These are phyloP conservation scores for Stentor roeselii DNA, from an alignment of 73 alveolate genomes.

Conservation along the genomic window DNA sequence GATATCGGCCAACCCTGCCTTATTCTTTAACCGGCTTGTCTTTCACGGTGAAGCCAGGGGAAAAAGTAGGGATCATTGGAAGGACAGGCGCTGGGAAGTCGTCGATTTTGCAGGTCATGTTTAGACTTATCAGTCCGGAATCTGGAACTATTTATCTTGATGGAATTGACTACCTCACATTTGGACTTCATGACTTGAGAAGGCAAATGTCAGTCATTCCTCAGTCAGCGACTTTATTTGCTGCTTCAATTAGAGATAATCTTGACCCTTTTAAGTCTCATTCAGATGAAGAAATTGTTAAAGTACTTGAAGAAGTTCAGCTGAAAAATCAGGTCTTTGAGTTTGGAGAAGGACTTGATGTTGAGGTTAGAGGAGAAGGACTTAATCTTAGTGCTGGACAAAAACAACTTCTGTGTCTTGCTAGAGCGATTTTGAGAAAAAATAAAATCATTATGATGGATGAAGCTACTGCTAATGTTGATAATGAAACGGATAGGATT, in stretches of 20 bases:
- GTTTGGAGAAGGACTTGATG: conserved; percentile 24
- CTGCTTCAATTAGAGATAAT: conserved; percentile 67
- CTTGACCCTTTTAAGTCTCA: conserved; percentile 60
- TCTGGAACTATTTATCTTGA: conserved; percentile 49
- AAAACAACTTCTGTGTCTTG: conserved; percentile 57
- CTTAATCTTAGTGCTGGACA: conserved; percentile 51
- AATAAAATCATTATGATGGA: conserved; percentile 55
- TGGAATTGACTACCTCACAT: conserved; percentile 51
- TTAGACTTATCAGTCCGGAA: conserved; percentile 29
- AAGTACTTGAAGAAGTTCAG: conserved; percentile 32
- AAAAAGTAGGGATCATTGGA: conserved; percentile 90
- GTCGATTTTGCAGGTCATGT: conserved; percentile 70
- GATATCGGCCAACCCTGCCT: conserved; percentile 31
- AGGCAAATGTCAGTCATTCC: conserved; percentile 64
- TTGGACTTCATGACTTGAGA: conserved; percentile 60
- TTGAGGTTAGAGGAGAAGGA: conserved; percentile 35
- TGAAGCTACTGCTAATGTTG: conserved; percentile 68
- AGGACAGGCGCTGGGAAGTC: conserved; percentile 98
- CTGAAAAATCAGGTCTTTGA: not conserved
- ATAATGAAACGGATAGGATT: conserved; percentile 47
- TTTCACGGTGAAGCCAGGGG: conserved; percentile 66
- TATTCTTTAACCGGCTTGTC: conserved; percentile 57
- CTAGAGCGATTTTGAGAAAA: conserved; percentile 50
- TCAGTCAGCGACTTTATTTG: conserved; percentile 67
- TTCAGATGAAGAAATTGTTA: conserved; percentile 36